These are phyloP conservation scores for Taphrina pruni DNA, from an alignment of 1,139 yeast species.

Conservation along the genomic window DNA sequence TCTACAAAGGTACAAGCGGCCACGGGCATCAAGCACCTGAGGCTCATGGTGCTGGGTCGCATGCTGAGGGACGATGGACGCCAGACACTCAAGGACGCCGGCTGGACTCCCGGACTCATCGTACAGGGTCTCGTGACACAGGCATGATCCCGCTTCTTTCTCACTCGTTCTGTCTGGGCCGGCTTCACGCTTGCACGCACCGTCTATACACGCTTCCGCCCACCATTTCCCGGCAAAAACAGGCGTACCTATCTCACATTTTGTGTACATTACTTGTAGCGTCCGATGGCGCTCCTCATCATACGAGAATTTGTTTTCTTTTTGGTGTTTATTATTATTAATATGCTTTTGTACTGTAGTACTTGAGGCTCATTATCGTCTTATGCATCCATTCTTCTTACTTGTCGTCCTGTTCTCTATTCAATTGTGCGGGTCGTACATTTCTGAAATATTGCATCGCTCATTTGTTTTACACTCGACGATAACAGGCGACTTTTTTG, in stretches of 20 bases:
- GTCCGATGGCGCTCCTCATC: constrained; percentile 1
- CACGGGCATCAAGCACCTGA: constrained; percentile 32
- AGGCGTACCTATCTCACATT: background rate
- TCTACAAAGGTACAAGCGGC: constrained; percentile 35
- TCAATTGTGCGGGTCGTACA: too few species aligned
- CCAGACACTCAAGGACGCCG: constrained; percentile 38
- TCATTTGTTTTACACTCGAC: constrained; percentile 54
- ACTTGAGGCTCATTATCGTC: background rate
- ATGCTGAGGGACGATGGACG: constrained; percentile 37
- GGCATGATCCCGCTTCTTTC: background rate
- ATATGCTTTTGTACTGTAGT: constrained; percentile 14
- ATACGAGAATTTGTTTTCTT: background rate
- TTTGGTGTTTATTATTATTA: background rate
- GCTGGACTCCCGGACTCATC: constrained; percentile 37
- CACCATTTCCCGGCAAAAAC: background rate
- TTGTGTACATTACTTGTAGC: constrained; percentile 14
- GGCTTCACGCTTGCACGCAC: too few species aligned
- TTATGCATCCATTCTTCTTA: too few species aligned
- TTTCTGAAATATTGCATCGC: too few species aligned
- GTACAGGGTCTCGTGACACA: constrained; percentile 38
- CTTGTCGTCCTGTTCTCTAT: too few species aligned
- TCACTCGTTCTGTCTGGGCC: too few species aligned
- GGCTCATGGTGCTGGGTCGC: constrained; percentile 37
- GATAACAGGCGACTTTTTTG: constrained; percentile 87
- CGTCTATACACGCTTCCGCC: too few species aligned